Evolutionary conservation across 352 stramenopile species (phyloP).

Genomic region (Phytophthora pisi): DNA sequence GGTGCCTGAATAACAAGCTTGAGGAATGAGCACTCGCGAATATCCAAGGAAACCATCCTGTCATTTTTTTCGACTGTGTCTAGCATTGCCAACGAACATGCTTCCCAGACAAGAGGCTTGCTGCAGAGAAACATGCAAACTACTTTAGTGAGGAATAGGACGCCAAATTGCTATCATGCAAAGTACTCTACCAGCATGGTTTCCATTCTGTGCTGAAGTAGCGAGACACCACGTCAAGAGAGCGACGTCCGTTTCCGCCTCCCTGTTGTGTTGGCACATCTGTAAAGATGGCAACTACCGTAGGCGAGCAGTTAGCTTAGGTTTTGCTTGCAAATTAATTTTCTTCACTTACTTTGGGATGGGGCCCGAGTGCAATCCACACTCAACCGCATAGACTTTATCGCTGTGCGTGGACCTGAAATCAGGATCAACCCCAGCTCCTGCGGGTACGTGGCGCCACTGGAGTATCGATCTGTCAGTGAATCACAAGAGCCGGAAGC

Average conservation of each 20-base stretch:
- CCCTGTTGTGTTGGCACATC: slow-evolving; percentile 12
- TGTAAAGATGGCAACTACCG: slow-evolving; percentile 29
- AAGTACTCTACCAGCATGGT: slow-evolving; percentile 29
- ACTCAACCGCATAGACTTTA: slow-evolving; percentile 21
- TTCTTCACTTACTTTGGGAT: slow-evolving; percentile 21
- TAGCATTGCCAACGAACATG: not conserved
- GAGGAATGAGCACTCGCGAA: slow-evolving; percentile 31
- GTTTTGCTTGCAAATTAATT: not conserved
- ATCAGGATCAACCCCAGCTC: slow-evolving; percentile 45
- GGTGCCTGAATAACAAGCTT: slow-evolving; percentile 39
- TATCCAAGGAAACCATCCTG: slow-evolving; percentile 24
- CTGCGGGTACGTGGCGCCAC: slow-evolving; percentile 19
- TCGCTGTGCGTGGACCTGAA: slow-evolving; percentile 10
- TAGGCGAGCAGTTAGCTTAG: not conserved
- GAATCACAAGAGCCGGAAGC: not conserved
- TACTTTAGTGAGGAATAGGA: not conserved
- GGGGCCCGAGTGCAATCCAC: slow-evolving; percentile 7
- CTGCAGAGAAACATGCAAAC: not conserved
- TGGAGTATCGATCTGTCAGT: slow-evolving; percentile 6
- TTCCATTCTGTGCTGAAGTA: slow-evolving; percentile 41
- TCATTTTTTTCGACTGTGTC: slow-evolving; percentile 1
- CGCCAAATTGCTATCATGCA: not conserved
- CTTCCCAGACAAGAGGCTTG: slow-evolving; percentile 17
- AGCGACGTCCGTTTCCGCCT: not conserved
- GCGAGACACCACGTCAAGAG: slow-evolving; percentile 35